phyloP scores from a whole-genome alignment of 495 filamentous ascomycete species.

The Xylaria longipes region DNA sequence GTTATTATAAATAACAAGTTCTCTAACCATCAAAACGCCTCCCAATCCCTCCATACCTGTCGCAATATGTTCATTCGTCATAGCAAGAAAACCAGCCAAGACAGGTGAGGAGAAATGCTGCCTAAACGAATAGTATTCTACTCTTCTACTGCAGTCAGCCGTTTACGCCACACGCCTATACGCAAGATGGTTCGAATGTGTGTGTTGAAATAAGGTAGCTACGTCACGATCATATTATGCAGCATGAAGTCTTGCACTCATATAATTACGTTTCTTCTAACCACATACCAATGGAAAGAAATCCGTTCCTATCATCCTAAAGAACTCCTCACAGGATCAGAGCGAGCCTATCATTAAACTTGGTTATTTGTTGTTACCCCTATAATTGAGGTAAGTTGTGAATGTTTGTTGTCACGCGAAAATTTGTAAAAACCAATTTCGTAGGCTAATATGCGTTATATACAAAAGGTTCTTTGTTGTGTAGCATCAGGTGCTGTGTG shows the following conservation, averaged over 20 bases:
- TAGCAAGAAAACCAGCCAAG: background rate
- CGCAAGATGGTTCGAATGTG: background rate
- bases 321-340: background rate
- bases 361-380: background rate
- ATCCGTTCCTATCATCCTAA: background rate
- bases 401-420: background rate
- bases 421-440: background rate
- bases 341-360: background rate
- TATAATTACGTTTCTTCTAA: background rate
- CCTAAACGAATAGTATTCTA: background rate
- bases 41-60: background rate
- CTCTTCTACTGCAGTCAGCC: background rate
- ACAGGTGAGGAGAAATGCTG: background rate
- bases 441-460: background rate
- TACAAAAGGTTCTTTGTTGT: background rate
- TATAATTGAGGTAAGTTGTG: background rate
- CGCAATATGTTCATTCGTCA: background rate
- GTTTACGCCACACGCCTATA: background rate
- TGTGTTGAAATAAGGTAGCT: background rate
- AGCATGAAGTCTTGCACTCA: background rate
- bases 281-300: background rate
- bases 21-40: background rate
- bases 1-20: too few relatives aligned
- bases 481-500: background rate
- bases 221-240: conserved; percentile 1